Evolutionary conservation across 2,329 filamentous ascomycete species (phyloP), one percentile per base, ranked within the genome.

Genomic region (Colletotrichum salicis): DNA sequence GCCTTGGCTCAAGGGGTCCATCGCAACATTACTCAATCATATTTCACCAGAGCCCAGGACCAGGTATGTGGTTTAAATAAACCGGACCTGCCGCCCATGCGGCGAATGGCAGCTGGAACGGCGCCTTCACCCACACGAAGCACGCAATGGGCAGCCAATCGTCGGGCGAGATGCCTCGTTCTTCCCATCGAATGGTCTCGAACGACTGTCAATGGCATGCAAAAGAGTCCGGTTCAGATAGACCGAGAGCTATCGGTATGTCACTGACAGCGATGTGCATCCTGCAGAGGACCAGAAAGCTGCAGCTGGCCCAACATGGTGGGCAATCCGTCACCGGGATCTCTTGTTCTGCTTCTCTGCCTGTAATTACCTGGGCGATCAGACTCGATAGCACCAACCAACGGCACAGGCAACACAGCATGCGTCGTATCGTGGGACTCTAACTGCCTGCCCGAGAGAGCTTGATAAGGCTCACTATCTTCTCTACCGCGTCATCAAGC

Each of bases 111-210:
- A 68, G 58, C 67, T 56, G 56, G 45, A 41, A 31, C 57, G 41
- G 57, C 68, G 55, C 27, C 68, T 70, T 70, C 63, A 67, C 68
- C 68, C 68, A 24, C 68, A 56, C 69, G 59, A 69, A 64, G 59
- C 65, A 60, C 59, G 65, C 52, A 54, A 64, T 68, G 27, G 31
- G 12, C 35, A 35, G 33, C 29, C 10, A 35, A 31, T 67, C 68
- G 45, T 61, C 33, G n/a, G n/a, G 67, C 57, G 52, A 29, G 5
- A 48, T 62, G 48, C 31, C 65, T 41, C 54, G 24, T 22, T 19
- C 33, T 22, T 19, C 15, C 1, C 3, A 8, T 37, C 33, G 22
- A n/a, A 33, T 29, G 3, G 22, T 31, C 10, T 64, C 33, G 61
- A 70, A 48, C 41, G 41, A 8, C 57, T 60, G 60, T 29, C 27